A percentile compares a stretch with the other conserved stretches of the same genome.
Evolutionary conservation across 1,284 basidiomycete species (phyloP).

Genomic region (Thelephora terrestris): DNA sequence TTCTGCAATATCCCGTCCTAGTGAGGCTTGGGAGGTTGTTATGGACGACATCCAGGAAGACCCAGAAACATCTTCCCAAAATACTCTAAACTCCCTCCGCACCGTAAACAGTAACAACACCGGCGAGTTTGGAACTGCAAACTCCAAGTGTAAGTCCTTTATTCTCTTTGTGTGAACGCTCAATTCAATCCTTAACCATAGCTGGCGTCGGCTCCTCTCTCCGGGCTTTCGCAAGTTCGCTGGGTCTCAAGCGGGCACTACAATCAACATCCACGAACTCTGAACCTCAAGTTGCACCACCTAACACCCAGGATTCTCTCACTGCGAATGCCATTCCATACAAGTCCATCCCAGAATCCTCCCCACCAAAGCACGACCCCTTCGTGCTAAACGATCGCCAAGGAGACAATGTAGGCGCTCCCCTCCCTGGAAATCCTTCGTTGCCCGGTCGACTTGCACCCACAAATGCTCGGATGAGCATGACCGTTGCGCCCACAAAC

Average conservation of each 20-base stretch:
- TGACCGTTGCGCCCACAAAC: slow-evolving; percentile 30
- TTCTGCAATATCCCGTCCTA: slow-evolving; percentile 34
- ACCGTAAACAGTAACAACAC: slow-evolving; percentile 22
- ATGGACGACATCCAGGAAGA: slow-evolving; percentile 65
- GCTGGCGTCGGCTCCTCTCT: slow-evolving; percentile 54
- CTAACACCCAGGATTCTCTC: slow-evolving; percentile 31
- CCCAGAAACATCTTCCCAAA: slow-evolving; percentile 38
- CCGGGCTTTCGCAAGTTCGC: slow-evolving; percentile 56
- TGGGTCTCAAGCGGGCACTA: slow-evolving; percentile 48
- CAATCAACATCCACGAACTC: slow-evolving; percentile 10
- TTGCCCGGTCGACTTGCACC: slow-evolving; percentile 50
- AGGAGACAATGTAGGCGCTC: slow-evolving; percentile 19
- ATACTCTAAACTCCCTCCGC: slow-evolving; percentile 38
- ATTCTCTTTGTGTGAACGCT: slow-evolving; percentile 4
- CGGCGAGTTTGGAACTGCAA: slow-evolving; percentile 57
- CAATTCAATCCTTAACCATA: slow-evolving; percentile 6
- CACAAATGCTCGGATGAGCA: slow-evolving; percentile 42
- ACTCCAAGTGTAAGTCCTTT: slow-evolving; percentile 48
- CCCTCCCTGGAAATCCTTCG: slow-evolving; percentile 45
- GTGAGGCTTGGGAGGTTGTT: slow-evolving; percentile 68
- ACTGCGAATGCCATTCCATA: slow-evolving; percentile 39
- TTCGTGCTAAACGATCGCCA: slow-evolving; percentile 19
- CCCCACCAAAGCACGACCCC: slow-evolving; percentile 34
- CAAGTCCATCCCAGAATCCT: slow-evolving; percentile 36
- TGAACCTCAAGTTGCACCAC: slow-evolving; percentile 14